phyloP scores from a whole-genome alignment of 805 yeast species.

The Starmerella floricola region DNA sequence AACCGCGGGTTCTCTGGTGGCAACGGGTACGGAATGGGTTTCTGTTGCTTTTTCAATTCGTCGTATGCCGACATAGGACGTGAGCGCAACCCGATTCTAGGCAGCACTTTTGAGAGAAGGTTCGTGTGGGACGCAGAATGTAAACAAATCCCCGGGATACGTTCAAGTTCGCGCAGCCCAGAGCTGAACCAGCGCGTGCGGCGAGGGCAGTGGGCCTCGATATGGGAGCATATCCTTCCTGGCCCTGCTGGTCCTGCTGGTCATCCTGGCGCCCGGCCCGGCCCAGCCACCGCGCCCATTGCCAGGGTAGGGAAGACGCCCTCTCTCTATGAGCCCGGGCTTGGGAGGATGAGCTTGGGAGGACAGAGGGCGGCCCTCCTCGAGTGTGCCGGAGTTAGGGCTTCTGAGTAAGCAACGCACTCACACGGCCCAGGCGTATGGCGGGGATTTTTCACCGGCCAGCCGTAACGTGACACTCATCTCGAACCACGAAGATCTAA shows the following conservation, averaged over 20 bases:
- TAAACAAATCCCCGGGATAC: neutral
- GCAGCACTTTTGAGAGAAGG: neutral
- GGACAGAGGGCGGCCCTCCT: too few relatives aligned
- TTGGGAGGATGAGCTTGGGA: too few relatives aligned
- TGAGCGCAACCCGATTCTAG: neutral
- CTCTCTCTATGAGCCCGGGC: too few relatives aligned
- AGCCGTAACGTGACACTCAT: neutral
- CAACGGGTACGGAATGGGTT: conserved; percentile 20
- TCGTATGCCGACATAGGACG: conserved; percentile 1
- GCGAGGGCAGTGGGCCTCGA: too few relatives aligned
- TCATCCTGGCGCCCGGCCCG: too few relatives aligned
- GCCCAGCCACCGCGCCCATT: too few relatives aligned
- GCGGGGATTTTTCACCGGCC: neutral
- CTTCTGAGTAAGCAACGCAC: conserved; percentile 1
- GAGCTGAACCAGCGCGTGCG: neutral
- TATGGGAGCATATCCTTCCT: too few relatives aligned
- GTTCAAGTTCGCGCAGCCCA: neutral
- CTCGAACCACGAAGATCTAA: neutral
- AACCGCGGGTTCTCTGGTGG: conserved; percentile 32
- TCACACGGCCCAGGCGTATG: neutral
- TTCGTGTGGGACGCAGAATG: neutral
- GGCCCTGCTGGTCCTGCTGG: too few relatives aligned
- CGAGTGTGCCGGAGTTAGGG: conserved; percentile 4
- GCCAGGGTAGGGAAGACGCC: too few relatives aligned
- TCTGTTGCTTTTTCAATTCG: conserved; percentile 1